Percentiles rank a stretch among this genome's conserved stretches.
These are phyloP conservation scores for Penicillium crustosum DNA, from an alignment of 2,329 filamentous ascomycete species.

Conservation along the genomic window DNA sequence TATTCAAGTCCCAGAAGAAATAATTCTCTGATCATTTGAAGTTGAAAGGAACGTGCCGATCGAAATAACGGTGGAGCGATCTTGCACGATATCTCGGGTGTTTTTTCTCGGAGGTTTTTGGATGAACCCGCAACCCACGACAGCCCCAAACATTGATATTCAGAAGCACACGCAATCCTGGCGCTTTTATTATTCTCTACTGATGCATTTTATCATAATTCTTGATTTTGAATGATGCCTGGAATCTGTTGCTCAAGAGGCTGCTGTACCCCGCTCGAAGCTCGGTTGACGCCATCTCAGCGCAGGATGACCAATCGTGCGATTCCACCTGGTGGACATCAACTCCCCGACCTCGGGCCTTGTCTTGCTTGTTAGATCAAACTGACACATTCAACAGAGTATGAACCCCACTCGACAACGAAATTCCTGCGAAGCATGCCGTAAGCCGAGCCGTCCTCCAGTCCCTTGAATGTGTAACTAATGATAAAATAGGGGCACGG, in stretches of 20 bases:
- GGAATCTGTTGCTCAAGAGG: not conserved
- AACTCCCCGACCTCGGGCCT: not conserved
- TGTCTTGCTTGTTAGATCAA: not conserved
- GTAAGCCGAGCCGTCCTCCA: constrained; percentile 14
- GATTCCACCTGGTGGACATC: constrained; percentile 3
- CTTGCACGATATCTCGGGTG: not conserved
- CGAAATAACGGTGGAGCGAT: not conserved
- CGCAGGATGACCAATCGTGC: constrained; percentile 16
- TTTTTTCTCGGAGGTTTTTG: not conserved
- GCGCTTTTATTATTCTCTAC: not conserved
- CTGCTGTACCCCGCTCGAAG: constrained; percentile 21
- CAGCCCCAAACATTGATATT: not conserved
- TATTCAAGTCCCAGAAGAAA: rapidly evolving
- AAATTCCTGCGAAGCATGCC: constrained; percentile 31
- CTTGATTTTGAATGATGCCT: not conserved
- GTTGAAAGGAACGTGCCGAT: not conserved
- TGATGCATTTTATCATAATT: too few species aligned
- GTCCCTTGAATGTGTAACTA: not conserved
- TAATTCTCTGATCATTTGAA: not conserved
- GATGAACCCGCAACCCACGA: not conserved
- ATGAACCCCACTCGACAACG: constrained; percentile 26
- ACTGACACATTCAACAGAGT: not conserved
- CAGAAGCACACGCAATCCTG: not conserved
- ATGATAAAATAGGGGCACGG: constrained; percentile 19
- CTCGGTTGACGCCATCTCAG: constrained; percentile 17